Percentiles rank a stretch among this genome's conserved stretches.
Conservation (phyloP, 306 rosid genomes). For the Sicyos edulis region DNA sequence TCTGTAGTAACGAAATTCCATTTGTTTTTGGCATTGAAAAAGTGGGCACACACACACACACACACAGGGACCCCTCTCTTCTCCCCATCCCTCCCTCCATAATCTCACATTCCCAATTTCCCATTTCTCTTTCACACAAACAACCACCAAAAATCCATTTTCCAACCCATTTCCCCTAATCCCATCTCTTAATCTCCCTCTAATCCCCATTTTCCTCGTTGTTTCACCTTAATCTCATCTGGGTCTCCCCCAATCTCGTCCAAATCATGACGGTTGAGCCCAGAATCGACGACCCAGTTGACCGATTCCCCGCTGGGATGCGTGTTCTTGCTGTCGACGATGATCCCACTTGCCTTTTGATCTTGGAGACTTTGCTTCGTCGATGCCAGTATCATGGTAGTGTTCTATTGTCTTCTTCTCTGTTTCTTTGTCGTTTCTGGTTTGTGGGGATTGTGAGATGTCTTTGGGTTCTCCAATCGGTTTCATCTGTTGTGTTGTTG, state of each 20-base stretch:
- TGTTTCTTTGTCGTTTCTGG: neutral
- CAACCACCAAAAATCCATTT: no score
- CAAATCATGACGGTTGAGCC: conserved; percentile 40
- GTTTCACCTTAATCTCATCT: conserved; percentile 10
- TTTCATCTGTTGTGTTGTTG: neutral
- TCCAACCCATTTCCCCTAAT: no score
- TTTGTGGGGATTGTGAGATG: neutral
- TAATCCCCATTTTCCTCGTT: neutral
- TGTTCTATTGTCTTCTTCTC: conserved; percentile 6
- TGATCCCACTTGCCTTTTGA: conserved; percentile 69
- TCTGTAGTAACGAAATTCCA: neutral
- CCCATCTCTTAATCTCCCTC: no score
- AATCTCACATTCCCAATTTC: neutral
- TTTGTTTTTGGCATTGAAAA: neutral
- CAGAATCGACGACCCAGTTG: conserved; percentile 42
- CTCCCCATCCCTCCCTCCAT: neutral
- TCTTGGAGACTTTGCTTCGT: conserved; percentile 71
- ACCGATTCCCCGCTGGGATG: conserved; percentile 82
- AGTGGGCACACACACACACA: no score
- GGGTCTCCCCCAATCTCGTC: neutral
- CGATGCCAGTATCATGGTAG: conserved; percentile 94
- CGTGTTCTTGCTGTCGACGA: conserved; percentile 97
- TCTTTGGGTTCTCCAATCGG: neutral
- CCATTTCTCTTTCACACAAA: neutral
- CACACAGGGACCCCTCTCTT: no score